These are phyloP conservation scores for Vicia sativa DNA, from an alignment of 306 rosid genomes.

Conservation along the genomic window DNA sequence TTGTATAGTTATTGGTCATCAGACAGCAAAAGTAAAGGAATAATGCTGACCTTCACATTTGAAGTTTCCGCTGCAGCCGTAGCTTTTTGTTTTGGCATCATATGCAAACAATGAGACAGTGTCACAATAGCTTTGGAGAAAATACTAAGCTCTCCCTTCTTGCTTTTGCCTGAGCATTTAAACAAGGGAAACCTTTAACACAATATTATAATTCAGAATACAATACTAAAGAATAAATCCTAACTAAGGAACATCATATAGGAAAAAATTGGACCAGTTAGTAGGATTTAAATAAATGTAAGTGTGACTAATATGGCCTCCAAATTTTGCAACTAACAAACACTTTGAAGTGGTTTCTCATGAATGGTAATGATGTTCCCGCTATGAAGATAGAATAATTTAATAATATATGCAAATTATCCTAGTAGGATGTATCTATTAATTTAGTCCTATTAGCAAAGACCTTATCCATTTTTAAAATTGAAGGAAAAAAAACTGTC, in stretches of 20 bases:
- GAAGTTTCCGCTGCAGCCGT: constrained; percentile 60
- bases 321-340: not conserved
- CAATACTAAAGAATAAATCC: not conserved
- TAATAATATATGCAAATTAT: constrained; percentile 5
- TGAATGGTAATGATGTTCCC: constrained; percentile 4
- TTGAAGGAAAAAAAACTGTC: constrained; percentile 2
- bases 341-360: not conserved
- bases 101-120: constrained; percentile 81
- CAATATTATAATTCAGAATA: constrained; percentile 1
- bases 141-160: constrained; percentile 87
- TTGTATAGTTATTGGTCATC: constrained; percentile 12
- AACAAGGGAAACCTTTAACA: constrained; percentile 27
- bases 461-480: not conserved
- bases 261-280: not conserved
- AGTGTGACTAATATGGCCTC: not conserved
- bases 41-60: constrained; percentile 61
- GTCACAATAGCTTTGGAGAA: constrained; percentile 67
- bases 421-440: not conserved
- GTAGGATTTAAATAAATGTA: not conserved
- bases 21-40: constrained; percentile 27
- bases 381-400: constrained; percentile 1
- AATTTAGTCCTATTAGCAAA: not conserved
- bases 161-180: constrained; percentile 83
- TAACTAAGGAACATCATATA: not conserved
- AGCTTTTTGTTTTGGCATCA: constrained; percentile 84